phyloP scores from a whole-genome alignment of 306 rosid genomes.

The Albizia julibrissin region DNA sequence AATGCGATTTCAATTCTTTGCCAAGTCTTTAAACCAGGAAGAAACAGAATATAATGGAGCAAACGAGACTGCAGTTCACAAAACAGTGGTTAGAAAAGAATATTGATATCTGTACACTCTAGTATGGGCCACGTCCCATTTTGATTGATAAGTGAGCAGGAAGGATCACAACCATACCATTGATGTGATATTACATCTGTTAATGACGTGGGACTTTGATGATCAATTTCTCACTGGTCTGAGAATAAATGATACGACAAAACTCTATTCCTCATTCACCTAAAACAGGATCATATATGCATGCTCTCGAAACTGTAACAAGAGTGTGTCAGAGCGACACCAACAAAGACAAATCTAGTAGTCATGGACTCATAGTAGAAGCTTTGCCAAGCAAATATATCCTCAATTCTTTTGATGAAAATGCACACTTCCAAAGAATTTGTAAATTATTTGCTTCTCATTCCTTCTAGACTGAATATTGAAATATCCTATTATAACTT shows the following conservation, averaged over 20 bases:
- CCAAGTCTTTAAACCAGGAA: not conserved
- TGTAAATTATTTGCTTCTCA: not conserved
- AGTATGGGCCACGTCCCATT: not conserved
- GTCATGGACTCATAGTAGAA: not conserved
- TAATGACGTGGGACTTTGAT: not conserved
- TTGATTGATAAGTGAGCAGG: not conserved
- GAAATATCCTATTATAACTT: not conserved
- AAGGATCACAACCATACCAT: not conserved
- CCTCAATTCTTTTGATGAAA: not conserved
- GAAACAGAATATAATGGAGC: not conserved
- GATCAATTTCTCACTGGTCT: not conserved
- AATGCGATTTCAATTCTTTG: conserved; percentile 2
- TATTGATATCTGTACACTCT: not conserved
- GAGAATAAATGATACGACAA: not conserved
- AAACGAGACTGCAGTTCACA: not conserved
- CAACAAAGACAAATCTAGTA: not conserved
- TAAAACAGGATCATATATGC: not conserved
- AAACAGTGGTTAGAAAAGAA: not conserved
- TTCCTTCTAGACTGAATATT: not conserved
- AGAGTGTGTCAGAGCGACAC: not conserved
- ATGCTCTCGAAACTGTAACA: not conserved
- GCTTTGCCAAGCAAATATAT: not conserved
- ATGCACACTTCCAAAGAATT: not conserved
- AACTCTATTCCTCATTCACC: not conserved
- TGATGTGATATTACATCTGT: not conserved